phyloP scores from a whole-genome alignment of 495 filamentous ascomycete genomes.

The Beverwykella pulmonaria region DNA sequence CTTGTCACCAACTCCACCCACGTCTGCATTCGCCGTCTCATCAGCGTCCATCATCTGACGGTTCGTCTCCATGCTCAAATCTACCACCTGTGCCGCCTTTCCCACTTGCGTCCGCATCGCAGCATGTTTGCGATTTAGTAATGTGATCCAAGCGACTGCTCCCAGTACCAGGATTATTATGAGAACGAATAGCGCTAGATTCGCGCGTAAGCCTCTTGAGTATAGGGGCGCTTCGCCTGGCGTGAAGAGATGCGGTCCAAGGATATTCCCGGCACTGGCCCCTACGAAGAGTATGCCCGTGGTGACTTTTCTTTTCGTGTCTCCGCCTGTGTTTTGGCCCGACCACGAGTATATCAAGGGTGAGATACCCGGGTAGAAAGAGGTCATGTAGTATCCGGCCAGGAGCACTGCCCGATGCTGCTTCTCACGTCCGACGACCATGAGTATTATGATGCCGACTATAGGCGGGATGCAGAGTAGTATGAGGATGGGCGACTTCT shows the following conservation, averaged over 20 bases:
- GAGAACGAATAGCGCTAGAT: conserved; percentile 59
- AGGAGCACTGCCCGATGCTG: conserved; percentile 55
- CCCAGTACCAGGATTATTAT: conserved; percentile 53
- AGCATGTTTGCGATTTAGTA: conserved; percentile 58
- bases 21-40: conserved; percentile 23
- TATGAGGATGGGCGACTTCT: conserved; percentile 61
- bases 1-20: conserved; percentile 39
- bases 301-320: conserved; percentile 65
- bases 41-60: conserved; percentile 24
- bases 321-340: conserved; percentile 64
- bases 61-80: conserved; percentile 38
- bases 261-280: conserved; percentile 61
- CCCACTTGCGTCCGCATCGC: conserved; percentile 53
- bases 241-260: conserved; percentile 60
- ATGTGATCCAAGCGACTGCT: conserved; percentile 50
- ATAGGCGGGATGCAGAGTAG: conserved; percentile 60
- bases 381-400: conserved; percentile 65
- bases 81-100: conserved; percentile 47
- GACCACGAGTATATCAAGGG: conserved; percentile 67
- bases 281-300: conserved; percentile 62
- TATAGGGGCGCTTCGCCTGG: conserved; percentile 60
- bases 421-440: conserved; percentile 53
- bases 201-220: conserved; percentile 56
- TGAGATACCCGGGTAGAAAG: conserved; percentile 59
- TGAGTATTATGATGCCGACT: conserved; percentile 58